These are phyloP conservation scores for Meredithiella fracta DNA, from an alignment of 2,329 filamentous ascomycete species.

Conservation along the genomic window DNA sequence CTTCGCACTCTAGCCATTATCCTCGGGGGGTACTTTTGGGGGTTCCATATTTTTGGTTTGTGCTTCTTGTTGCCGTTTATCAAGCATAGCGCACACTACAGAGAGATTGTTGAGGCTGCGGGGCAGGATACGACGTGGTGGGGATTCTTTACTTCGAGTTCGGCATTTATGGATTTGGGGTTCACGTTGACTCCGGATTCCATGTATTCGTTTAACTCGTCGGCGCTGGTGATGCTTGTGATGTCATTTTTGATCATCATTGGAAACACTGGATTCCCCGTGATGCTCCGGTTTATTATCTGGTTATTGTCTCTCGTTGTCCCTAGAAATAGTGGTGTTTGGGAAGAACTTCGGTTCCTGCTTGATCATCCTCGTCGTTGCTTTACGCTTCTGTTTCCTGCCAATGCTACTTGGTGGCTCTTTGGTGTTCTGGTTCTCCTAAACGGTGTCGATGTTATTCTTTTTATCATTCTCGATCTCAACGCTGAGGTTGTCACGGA, in stretches of 20 bases:
- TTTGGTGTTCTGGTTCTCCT: slow-evolving; percentile 70
- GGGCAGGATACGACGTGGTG: slow-evolving; percentile 62
- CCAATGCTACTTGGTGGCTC: slow-evolving; percentile 86
- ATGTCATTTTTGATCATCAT: slow-evolving; percentile 81
- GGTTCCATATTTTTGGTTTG: slow-evolving; percentile 64
- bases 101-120: not conserved
- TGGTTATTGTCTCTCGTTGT: slow-evolving; percentile 59
- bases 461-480: slow-evolving; percentile 85
- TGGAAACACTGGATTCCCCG: slow-evolving; percentile 88
- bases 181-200: slow-evolving; percentile 85
- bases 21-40: slow-evolving; percentile 63
- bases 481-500: slow-evolving; percentile 51
- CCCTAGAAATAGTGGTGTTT: slow-evolving; percentile 50
- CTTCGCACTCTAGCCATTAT: slow-evolving; percentile 72
- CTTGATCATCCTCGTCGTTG: slow-evolving; percentile 90
- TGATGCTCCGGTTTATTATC: slow-evolving; percentile 85
- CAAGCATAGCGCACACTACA: slow-evolving; percentile 41
- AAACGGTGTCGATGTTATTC: slow-evolving; percentile 71
- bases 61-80: slow-evolving; percentile 71
- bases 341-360: slow-evolving; percentile 81
- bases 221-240: slow-evolving; percentile 58
- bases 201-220: slow-evolving; percentile 74
- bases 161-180: slow-evolving; percentile 88
- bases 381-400: slow-evolving; percentile 87
- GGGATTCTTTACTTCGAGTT: slow-evolving; percentile 76